Percentiles rank a stretch among this genome's conserved stretches.
phyloP scores from a whole-genome alignment of 2,329 filamentous ascomycete species.

The Xylariaceae sp. region DNA sequence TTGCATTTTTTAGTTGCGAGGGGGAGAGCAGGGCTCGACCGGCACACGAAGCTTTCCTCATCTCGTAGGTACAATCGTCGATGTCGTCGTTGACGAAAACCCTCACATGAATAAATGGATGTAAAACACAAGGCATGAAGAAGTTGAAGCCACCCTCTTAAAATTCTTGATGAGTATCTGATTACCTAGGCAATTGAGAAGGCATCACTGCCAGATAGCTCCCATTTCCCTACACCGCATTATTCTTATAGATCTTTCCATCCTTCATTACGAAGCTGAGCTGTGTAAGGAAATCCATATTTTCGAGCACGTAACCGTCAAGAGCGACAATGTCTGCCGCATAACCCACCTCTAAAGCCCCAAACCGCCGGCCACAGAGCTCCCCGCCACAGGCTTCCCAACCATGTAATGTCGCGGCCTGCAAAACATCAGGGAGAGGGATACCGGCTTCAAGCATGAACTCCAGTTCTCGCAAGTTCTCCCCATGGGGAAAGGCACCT shows the following conservation, averaged over 20 bases:
- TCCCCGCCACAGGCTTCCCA: conserved; percentile 54
- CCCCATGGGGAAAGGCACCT: conserved; percentile 50
- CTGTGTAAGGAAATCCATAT: conserved; percentile 41
- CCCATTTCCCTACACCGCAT: too few relatives aligned
- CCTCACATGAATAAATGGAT: too few relatives aligned
- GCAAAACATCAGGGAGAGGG: conserved; percentile 46
- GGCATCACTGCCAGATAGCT: too few relatives aligned
- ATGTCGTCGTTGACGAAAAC: not conserved
- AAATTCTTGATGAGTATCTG: too few relatives aligned
- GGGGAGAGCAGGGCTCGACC: not conserved
- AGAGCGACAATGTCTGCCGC: conserved; percentile 51
- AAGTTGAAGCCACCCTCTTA: too few relatives aligned
- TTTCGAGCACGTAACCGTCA: conserved; percentile 40
- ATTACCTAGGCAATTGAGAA: too few relatives aligned
- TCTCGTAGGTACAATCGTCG: not conserved
- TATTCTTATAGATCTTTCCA: conserved; percentile 44
- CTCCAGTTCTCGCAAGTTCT: conserved; percentile 51
- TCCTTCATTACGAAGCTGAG: conserved; percentile 57
- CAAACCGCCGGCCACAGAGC: conserved; percentile 48
- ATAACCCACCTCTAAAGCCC: conserved; percentile 46
- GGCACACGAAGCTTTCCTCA: not conserved
- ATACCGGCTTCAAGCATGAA: conserved; percentile 50
- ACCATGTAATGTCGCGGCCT: conserved; percentile 47
- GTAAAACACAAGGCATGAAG: too few relatives aligned
- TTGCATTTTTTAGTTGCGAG: not conserved